Conservation (phyloP, 2,329 filamentous ascomycete genomes). For the Anisogramma anomala region DNA sequence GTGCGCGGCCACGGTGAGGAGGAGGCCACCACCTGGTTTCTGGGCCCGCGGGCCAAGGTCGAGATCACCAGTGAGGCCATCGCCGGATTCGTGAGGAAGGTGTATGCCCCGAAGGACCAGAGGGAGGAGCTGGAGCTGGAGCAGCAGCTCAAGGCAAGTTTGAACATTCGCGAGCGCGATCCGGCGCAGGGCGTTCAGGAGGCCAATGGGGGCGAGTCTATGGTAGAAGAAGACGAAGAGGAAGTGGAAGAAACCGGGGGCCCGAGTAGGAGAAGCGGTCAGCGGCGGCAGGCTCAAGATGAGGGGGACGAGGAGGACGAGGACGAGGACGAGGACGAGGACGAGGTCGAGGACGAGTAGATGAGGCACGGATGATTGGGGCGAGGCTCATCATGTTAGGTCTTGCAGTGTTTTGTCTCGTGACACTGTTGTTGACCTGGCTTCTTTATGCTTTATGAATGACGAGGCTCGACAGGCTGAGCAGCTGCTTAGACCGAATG, state of each 20-base stretch:
- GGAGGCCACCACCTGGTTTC: slow-evolving; percentile 65
- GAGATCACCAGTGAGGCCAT: slow-evolving; percentile 74
- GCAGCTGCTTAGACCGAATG: slow-evolving; percentile 3
- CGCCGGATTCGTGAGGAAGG: slow-evolving; percentile 52
- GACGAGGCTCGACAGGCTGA: background rate
- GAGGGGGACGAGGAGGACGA: background rate
- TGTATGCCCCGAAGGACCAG: slow-evolving; percentile 38
- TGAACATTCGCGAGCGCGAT: slow-evolving; percentile 37
- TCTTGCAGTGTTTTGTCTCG: background rate
- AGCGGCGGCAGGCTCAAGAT: slow-evolving; percentile 4
- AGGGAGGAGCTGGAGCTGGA: slow-evolving; percentile 47
- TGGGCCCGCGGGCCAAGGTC: slow-evolving; percentile 74
- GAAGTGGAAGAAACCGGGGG: slow-evolving; percentile 3
- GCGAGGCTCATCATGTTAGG: background rate
- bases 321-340: too few species aligned
- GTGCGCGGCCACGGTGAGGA: slow-evolving; percentile 39
- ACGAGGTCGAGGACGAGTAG: slow-evolving; percentile 3
- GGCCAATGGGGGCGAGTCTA: slow-evolving; percentile 14
- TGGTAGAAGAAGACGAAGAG: background rate
- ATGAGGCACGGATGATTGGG: background rate
- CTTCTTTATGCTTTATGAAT: background rate
- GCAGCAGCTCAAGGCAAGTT: slow-evolving; percentile 47
- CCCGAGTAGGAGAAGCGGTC: slow-evolving; percentile 3
- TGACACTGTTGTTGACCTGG: background rate
- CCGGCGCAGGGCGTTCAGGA: slow-evolving; percentile 11